Percentiles rank a stretch among this genome's conserved stretches.
These are phyloP conservation scores for Chiua sp. DNA, from an alignment of 1,284 basidiomycete genomes.

Conservation along the genomic window DNA sequence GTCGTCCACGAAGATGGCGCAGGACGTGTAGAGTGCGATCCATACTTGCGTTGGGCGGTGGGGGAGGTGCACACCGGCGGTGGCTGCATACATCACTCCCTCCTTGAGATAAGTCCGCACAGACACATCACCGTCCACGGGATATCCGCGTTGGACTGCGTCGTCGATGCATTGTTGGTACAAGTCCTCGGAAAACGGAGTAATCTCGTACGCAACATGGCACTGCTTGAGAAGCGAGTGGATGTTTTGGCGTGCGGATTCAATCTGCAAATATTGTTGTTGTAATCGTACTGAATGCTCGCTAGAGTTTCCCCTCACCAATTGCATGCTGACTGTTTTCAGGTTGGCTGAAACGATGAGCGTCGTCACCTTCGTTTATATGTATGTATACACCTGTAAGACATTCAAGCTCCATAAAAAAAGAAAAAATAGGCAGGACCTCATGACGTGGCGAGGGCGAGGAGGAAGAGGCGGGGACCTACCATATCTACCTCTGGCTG, in stretches of 20 bases:
- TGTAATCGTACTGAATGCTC: not conserved
- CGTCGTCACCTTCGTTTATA: conserved; percentile 4
- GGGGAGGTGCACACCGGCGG: conserved; percentile 15
- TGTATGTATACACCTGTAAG: conserved; percentile 3
- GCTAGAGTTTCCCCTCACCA: conserved; percentile 6
- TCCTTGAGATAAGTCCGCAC: conserved; percentile 18
- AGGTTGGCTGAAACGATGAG: not conserved
- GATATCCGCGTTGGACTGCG: conserved; percentile 18
- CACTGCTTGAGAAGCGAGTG: conserved; percentile 23
- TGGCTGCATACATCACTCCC: conserved; percentile 25
- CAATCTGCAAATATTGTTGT: conserved; percentile 15
- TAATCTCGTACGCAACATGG: conserved; percentile 18
- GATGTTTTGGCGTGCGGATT: conserved; percentile 14
- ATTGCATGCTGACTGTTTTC: conserved; percentile 14
- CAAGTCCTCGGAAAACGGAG: conserved; percentile 14
- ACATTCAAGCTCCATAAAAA: no score
- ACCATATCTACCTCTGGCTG: no score
- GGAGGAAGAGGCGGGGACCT: no score
- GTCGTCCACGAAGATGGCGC: conserved; percentile 38
- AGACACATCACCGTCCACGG: conserved; percentile 16
- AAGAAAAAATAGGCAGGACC: no score
- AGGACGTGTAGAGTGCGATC: conserved; percentile 39
- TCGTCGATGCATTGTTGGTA: conserved; percentile 27
- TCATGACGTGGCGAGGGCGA: no score
- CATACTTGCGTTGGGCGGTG: conserved; percentile 25